Conservation (phyloP, 306 rosid species). For the Corylus avellana region DNA sequence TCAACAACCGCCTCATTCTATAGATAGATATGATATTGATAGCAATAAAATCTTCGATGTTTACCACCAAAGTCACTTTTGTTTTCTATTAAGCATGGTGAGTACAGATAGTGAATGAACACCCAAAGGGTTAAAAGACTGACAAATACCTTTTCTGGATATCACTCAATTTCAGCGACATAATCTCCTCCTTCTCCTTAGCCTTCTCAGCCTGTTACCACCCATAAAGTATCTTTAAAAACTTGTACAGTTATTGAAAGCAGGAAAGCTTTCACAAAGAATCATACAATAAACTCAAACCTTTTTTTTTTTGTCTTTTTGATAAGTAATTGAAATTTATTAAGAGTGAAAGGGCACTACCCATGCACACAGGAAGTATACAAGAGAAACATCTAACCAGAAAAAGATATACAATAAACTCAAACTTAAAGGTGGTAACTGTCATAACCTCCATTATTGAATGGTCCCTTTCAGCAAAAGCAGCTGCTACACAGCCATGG, state of each 20-base stretch:
- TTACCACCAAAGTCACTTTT: slow-evolving; percentile 13
- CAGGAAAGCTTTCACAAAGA: slow-evolving; percentile 2
- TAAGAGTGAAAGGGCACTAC: too few species aligned
- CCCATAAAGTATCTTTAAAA: slow-evolving; percentile 28
- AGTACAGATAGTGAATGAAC: slow-evolving; percentile 5
- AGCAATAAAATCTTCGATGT: slow-evolving; percentile 13
- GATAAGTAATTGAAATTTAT: too few species aligned
- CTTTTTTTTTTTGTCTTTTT: too few species aligned
- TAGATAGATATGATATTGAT: slow-evolving; percentile 10
- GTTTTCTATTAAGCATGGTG: neutral
- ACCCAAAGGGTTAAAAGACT: slow-evolving; percentile 18
- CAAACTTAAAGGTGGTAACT: slow-evolving; percentile 8
- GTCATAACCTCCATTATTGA: slow-evolving; percentile 80
- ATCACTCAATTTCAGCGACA: slow-evolving; percentile 51
- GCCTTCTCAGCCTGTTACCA: slow-evolving; percentile 85
- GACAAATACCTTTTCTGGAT: slow-evolving; percentile 64
- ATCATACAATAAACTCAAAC: slow-evolving; percentile 1
- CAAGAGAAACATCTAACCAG: too few species aligned
- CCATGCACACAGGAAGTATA: too few species aligned
- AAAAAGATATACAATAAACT: neutral
- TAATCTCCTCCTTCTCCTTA: slow-evolving; percentile 78
- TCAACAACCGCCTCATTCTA: slow-evolving; percentile 17
- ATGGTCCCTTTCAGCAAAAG: slow-evolving; percentile 92
- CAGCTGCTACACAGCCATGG: slow-evolving; percentile 95
- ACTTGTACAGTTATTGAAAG: slow-evolving; percentile 13